Percentiles rank a stretch among this genome's conserved stretches.
These are phyloP conservation scores for Camptophora hylomeconis DNA, from an alignment of 2,329 filamentous ascomycete species.

Conservation along the genomic window DNA sequence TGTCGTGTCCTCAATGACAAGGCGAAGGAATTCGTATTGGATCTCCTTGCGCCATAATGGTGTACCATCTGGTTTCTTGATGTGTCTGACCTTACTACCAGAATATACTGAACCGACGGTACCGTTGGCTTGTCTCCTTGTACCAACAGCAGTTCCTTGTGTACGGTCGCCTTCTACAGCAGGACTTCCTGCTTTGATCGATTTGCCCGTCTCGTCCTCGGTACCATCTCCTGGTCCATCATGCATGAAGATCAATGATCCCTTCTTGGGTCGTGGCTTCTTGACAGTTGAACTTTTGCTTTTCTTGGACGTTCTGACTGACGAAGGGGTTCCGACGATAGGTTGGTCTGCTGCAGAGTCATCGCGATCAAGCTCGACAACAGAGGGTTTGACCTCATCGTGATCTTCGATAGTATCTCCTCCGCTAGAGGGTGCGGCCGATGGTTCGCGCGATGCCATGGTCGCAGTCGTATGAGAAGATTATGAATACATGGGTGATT, in stretches of 20 bases:
- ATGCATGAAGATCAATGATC: constrained; percentile 12
- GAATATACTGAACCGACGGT: constrained; percentile 55
- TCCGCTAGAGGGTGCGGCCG: constrained; percentile 11
- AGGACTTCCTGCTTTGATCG: constrained; percentile 14
- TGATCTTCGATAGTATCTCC: constrained; percentile 15
- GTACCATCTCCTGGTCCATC: constrained; percentile 15
- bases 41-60: constrained; percentile 56
- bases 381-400: constrained; percentile 12
- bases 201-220: constrained; percentile 15
- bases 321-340: constrained; percentile 3
- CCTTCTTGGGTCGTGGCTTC: constrained; percentile 13
- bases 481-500: too few relatives aligned
- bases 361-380: constrained; percentile 10
- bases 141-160: constrained; percentile 27
- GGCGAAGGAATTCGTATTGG: constrained; percentile 50
- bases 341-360: constrained; percentile 3
- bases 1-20: constrained; percentile 49
- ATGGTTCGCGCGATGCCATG: constrained; percentile 15
- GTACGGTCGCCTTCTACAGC: constrained; percentile 13
- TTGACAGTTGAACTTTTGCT: constrained; percentile 1
- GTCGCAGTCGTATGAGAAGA: constrained; percentile 2
- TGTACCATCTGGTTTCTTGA: constrained; percentile 56
- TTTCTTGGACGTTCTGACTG: constrained; percentile 4
- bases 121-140: constrained; percentile 49
- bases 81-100: constrained; percentile 52